These are phyloP conservation scores for Epichloe amarillans DNA, from an alignment of 2,329 filamentous ascomycete species.

Conservation along the genomic window DNA sequence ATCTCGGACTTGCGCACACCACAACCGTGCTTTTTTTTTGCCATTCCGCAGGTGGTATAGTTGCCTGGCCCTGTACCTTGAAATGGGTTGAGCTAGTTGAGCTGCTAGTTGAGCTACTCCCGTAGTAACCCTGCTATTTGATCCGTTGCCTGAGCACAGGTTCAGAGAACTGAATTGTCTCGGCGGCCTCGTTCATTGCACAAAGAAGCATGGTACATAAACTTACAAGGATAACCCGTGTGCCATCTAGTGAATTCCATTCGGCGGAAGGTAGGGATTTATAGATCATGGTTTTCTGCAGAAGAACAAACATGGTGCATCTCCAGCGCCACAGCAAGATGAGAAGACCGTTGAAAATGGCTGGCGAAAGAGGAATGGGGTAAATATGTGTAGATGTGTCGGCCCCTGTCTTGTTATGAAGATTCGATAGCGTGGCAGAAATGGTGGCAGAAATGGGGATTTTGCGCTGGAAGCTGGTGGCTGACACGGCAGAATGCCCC, in stretches of 20 bases:
- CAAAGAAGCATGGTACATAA: no score
- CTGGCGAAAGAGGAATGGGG: no score
- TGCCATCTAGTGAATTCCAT: constrained; percentile 39
- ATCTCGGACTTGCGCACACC: constrained; percentile 4
- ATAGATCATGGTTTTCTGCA: no score
- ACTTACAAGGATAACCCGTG: constrained; percentile 33
- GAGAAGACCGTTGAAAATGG: no score
- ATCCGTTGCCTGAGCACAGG: constrained; percentile 6
- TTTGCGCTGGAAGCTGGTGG: not conserved
- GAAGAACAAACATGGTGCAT: no score
- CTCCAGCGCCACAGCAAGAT: no score
- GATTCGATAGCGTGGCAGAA: no score
- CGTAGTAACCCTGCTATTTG: constrained; percentile 5
- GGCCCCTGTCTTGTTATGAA: no score
- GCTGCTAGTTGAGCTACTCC: not conserved
- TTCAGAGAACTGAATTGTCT: not conserved
- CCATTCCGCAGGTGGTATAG: constrained; percentile 4
- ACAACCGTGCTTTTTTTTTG: constrained; percentile 7
- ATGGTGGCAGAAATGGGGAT: not conserved
- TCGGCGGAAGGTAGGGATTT: constrained; percentile 62
- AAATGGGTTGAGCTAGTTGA: not conserved
- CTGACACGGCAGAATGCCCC: not conserved
- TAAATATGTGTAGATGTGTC: no score
- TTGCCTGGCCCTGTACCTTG: not conserved
- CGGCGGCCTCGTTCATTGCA: not conserved